These are phyloP conservation scores for Tuber melanosporum DNA, from an alignment of 495 filamentous ascomycete species.

Conservation along the genomic window DNA sequence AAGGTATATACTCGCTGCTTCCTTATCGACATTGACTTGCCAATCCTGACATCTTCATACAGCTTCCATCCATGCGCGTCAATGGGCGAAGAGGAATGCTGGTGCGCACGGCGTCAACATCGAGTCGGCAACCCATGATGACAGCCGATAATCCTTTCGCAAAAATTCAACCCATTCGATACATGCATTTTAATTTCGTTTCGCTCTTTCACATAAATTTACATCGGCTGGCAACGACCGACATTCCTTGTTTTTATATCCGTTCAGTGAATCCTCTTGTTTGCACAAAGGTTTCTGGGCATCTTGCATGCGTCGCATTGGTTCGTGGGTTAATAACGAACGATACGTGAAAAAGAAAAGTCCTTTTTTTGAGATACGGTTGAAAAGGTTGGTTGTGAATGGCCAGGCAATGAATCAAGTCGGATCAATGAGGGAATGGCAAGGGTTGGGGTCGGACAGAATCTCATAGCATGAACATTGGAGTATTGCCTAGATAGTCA, in stretches of 20 bases:
- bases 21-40: conserved; percentile 20
- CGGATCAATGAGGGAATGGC: conserved; percentile 27
- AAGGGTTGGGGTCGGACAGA: conserved; percentile 5
- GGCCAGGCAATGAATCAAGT: conserved; percentile 35
- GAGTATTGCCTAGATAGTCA: conserved; percentile 24
- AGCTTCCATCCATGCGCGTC: conserved; percentile 87
- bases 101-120: conserved; percentile 31
- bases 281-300: conserved; percentile 26
- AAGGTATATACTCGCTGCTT: conserved; percentile 55
- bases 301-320: conserved; percentile 36
- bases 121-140: conserved; percentile 30
- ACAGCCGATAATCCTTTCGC: conserved; percentile 27
- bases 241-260: conserved; percentile 32
- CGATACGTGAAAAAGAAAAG: conserved; percentile 37
- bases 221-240: conserved; percentile 39
- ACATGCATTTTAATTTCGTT: conserved; percentile 39
- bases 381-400: conserved; percentile 31
- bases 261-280: conserved; percentile 30
- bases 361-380: conserved; percentile 37
- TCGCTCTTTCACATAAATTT: conserved; percentile 36
- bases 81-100: conserved; percentile 80
- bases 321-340: conserved; percentile 37
- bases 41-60: conserved; percentile 34
- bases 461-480: conserved; percentile 8
- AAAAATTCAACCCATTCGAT: conserved; percentile 14